phyloP scores from a whole-genome alignment of 345 rosid species.

The Limnanthes douglasii region DNA sequence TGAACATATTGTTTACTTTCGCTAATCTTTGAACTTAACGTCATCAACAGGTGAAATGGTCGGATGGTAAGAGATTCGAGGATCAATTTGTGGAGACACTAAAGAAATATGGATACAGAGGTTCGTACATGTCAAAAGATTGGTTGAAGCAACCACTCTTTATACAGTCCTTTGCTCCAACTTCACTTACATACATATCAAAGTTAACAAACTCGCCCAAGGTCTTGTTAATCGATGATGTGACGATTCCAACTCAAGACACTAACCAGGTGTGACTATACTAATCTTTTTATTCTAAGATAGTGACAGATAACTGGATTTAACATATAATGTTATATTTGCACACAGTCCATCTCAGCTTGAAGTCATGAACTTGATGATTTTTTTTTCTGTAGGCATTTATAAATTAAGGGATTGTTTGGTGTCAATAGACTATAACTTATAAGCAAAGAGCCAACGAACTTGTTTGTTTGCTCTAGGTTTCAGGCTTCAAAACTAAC shows the following conservation, averaged over 20 bases:
- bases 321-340: too few relatives aligned
- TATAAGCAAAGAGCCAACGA: too few relatives aligned
- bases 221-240: slow-evolving; percentile 68
- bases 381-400: too few relatives aligned
- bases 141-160: slow-evolving; percentile 79
- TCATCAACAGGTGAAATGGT: slow-evolving; percentile 66
- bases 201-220: slow-evolving; percentile 64
- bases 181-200: slow-evolving; percentile 55
- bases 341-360: too few relatives aligned
- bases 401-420: too few relatives aligned
- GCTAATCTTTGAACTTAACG: slow-evolving; percentile 7
- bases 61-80: slow-evolving; percentile 52
- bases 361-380: too few relatives aligned
- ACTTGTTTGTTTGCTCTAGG: too few relatives aligned
- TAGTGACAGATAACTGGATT: too few relatives aligned
- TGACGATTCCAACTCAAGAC: slow-evolving; percentile 57
- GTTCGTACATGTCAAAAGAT: slow-evolving; percentile 64
- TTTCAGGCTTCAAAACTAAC: too few relatives aligned
- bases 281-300: too few relatives aligned
- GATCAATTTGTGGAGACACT: slow-evolving; percentile 61
- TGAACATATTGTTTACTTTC: too few relatives aligned
- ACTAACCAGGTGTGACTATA: slow-evolving; percentile 75
- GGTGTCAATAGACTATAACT: too few relatives aligned
- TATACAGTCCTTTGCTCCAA: slow-evolving; percentile 94
- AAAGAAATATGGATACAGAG: slow-evolving; percentile 68